Evolutionary conservation across 345 rosid genomes (phyloP), one percentile per base, ranked within the genome.

Genomic region (Arabidopsis suecica): DNA sequence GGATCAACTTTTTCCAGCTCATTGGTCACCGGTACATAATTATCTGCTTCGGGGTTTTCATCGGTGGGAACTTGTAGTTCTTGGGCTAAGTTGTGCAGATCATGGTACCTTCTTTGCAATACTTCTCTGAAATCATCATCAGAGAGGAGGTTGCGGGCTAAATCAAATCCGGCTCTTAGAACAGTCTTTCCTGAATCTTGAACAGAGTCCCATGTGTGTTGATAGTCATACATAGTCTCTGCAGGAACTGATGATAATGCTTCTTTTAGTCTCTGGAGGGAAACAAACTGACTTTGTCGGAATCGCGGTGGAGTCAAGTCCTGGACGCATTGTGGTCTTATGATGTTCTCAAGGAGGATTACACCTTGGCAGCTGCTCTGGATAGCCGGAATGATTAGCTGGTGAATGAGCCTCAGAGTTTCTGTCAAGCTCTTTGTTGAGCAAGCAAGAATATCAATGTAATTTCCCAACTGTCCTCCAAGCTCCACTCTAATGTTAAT

Each of bases 81-180:
- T 69, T 80, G 79, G 3, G 96, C 97, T 65, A 92, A 93, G 86
- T 83, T 90, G 83, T 90, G 79, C 45, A 90, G 83, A 78, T 92
- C 97, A 69, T 88, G 88, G 77, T 89, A 89, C 80, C 97, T 84
- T 63, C 86, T 76, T 75, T 95, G 97, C 81, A 95, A 66, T 44
- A 95, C 98, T 83, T 95, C 96, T 51, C 91, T 81, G 61, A 95
- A 92, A 75, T 95, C 99, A 77, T 95, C 97, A 66, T 92, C 99
- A 4, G 99, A 92, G 73, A 92, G 81, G 40, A 95, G 91, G 82
- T 95, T 87, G 22, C 94, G 88, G 20, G 97, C 99, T 40, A 90
- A 85, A 81, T 92, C 96, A 62, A 92, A 92, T n/a, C 93, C 93
- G 25, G 86, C 82, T 72, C 75, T 63, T 22, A 92, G 76, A 72